Percentiles rank a stretch among this genome's conserved stretches.
Evolutionary conservation across 2,329 filamentous ascomycete species (phyloP).

Genomic region (Sporothrix curviconia): DNA sequence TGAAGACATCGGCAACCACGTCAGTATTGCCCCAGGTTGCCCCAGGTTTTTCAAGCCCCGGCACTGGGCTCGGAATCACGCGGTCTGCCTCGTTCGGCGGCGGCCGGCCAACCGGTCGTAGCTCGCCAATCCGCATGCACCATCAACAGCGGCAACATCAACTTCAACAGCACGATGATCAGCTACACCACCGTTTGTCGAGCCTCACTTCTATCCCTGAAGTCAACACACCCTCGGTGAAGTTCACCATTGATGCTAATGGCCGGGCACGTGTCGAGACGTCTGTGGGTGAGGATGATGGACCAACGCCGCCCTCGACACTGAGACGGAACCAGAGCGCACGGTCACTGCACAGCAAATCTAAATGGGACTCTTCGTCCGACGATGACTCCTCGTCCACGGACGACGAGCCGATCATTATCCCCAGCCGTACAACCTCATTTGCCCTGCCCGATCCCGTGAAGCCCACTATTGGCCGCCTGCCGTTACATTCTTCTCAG

Average conservation of each 20-base stretch:
- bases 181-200: conserved; percentile 43
- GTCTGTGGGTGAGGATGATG: conserved; percentile 35
- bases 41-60: conserved; percentile 14
- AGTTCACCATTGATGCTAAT: conserved; percentile 57
- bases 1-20: conserved; percentile 26
- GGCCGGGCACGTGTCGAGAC: conserved; percentile 53
- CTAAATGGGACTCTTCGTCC: conserved; percentile 39
- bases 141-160: conserved; percentile 25
- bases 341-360: conserved; percentile 21
- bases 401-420: conserved; percentile 59
- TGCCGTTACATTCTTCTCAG: conserved; percentile 39
- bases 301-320: conserved; percentile 16
- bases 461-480: conserved; percentile 38
- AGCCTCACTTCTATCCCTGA: conserved; percentile 55
- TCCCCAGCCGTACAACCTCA: conserved; percentile 54
- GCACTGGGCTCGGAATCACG: conserved; percentile 25
- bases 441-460: conserved; percentile 51
- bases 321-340: conserved; percentile 19
- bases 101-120: conserved; percentile 39
- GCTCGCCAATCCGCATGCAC: conserved; percentile 47
- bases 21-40: not conserved
- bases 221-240: conserved; percentile 41
- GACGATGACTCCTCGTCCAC: conserved; percentile 49
- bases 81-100: conserved; percentile 31
- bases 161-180: conserved; percentile 13